Evolutionary conservation across 257 asterid species (phyloP), one percentile per base, ranked within the genome.

Genomic region (Solanum tarijense): DNA sequence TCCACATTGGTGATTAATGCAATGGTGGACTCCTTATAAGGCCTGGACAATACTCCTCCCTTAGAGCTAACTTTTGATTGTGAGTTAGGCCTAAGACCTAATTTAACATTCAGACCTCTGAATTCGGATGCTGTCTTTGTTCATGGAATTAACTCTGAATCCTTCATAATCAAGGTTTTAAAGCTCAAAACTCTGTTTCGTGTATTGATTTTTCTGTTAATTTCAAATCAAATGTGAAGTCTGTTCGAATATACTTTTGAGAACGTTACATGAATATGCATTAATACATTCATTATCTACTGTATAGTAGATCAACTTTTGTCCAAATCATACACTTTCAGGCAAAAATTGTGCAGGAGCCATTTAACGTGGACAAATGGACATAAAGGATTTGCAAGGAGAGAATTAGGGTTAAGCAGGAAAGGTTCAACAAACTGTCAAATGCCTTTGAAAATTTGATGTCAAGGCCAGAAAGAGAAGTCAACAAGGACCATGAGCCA

Each of bases 401-500:
- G 75, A 68, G 20, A 68, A 27, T 68, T 13, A 3, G 36, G 41
- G 75, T 18, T 14, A 27, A 27, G 32, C 74, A 68, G 20, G 36
- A 66, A 6, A 27, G 8, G 34, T 65, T 65, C 34, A 65, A 65
- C 73, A 66, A 12, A 3, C 75, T 68, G 13, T 69, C 23, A 14
- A 69, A 69, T 32, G 75, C 38, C 75, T 69, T 13, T 14, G 38
- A 69, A 69, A 13, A 31, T 29, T 69, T 69, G 46, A 72, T 72
- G 25, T 72, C 43, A 32, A 72, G 27, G 84, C 16, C 25, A 14
- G 12, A 13, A 76, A 78, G n/a, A 39, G 36, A 78, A 78, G 84
- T 27, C 66, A 91, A 86, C 74, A 95, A 25, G 98, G 98, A 94
- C 87, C 89, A 91, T 85, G 93, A 91, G 89, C 93, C 93, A 23